These are phyloP conservation scores for Acacia confusa DNA, from an alignment of 306 rosid species.

Conservation along the genomic window DNA sequence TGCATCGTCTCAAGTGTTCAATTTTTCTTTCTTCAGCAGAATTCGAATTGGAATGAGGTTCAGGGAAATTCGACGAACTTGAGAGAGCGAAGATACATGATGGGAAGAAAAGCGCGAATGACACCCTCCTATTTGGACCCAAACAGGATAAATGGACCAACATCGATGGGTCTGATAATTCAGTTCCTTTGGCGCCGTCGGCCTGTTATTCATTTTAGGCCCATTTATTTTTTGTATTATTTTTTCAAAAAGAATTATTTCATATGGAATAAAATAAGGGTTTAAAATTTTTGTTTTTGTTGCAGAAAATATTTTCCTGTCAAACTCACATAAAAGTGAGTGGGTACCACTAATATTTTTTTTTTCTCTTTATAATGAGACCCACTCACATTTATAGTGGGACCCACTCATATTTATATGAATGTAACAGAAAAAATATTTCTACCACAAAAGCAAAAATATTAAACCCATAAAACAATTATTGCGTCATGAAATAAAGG, in stretches of 20 bases:
- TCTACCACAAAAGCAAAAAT: too few species aligned
- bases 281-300: too few species aligned
- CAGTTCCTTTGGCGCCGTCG: neutral
- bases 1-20: slow-evolving; percentile 35
- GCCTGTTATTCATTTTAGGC: neutral
- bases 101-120: neutral
- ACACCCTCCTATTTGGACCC: neutral
- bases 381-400: too few species aligned
- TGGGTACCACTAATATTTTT: too few species aligned
- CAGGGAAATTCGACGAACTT: neutral
- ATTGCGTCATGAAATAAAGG: neutral
- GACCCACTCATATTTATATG: too few species aligned
- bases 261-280: neutral
- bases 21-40: slow-evolving; percentile 2
- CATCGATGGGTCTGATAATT: neutral
- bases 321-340: too few species aligned
- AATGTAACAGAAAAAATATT: too few species aligned
- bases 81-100: neutral
- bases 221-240: neutral
- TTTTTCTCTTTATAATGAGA: too few species aligned
- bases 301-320: too few species aligned
- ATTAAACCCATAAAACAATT: neutral
- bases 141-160: neutral
- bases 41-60: neutral
- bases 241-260: neutral